A percentile compares a stretch with the other conserved stretches of the same genome.
Evolutionary conservation across 169 alveolate species (phyloP).

Genomic region (Besnoitia besnoiti): DNA sequence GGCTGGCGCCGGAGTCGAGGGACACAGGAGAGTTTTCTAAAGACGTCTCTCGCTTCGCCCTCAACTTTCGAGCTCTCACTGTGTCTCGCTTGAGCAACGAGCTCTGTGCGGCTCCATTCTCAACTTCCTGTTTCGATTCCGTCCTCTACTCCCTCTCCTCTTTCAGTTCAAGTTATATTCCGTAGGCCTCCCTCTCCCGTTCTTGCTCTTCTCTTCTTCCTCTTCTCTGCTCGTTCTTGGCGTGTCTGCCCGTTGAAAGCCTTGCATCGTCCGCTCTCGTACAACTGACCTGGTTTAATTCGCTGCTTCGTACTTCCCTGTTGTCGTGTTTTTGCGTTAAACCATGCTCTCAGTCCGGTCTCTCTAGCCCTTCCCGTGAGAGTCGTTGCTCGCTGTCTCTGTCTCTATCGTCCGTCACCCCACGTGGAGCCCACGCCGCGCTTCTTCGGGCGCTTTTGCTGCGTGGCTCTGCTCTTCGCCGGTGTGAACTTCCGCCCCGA

Average conservation of each 20-base stretch:
- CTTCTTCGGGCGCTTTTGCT: not conserved
- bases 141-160: not conserved
- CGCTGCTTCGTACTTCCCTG: too few species aligned
- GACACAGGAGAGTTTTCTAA: too few species aligned
- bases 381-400: not conserved
- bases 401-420: not conserved
- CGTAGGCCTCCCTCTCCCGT: not conserved
- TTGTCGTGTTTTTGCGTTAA: too few species aligned
- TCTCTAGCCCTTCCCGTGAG: too few species aligned
- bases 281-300: too few species aligned
- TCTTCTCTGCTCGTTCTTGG: not conserved
- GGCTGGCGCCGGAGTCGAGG: too few species aligned
- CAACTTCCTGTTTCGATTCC: not conserved
- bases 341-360: too few species aligned
- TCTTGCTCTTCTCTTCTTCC: not conserved
- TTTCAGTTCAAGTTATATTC: not conserved
- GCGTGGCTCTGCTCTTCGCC: not conserved
- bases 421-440: not conserved
- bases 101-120: not conserved
- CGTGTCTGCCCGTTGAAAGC: too few species aligned
- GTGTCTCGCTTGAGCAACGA: not conserved
- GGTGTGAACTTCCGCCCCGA: not conserved
- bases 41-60: too few species aligned
- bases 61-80: not conserved
- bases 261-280: too few species aligned